These are phyloP conservation scores for Xylariaceae sp. DNA, from an alignment of 2,329 filamentous ascomycete genomes.

Conservation along the genomic window DNA sequence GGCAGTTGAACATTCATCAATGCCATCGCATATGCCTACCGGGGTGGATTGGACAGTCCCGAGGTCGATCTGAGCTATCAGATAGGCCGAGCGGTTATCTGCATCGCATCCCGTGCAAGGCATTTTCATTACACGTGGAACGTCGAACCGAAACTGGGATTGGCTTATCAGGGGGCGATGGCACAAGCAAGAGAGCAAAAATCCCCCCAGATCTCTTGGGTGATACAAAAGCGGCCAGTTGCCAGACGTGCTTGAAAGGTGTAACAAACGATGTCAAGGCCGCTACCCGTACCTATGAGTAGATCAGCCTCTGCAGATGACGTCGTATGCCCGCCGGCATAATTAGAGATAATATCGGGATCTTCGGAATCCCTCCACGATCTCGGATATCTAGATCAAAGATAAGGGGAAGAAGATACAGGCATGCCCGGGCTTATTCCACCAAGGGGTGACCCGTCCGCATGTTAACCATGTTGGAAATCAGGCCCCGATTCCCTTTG, in stretches of 20 bases:
- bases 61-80: conserved; percentile 8
- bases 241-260: conserved; percentile 3
- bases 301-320: conserved; percentile 13
- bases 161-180: background rate
- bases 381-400: conserved; percentile 17
- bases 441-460: background rate
- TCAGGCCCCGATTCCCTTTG: background rate
- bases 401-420: conserved; percentile 6
- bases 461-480: background rate
- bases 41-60: too few relatives aligned
- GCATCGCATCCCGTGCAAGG: conserved; percentile 14
- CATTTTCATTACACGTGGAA: conserved; percentile 6
- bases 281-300: conserved; percentile 5
- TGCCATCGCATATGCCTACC: background rate
- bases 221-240: background rate
- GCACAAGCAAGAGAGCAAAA: background rate
- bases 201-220: background rate
- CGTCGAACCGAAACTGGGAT: background rate
- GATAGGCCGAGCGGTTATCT: conserved; percentile 17
- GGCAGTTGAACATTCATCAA: background rate
- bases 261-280: conserved; percentile 8
- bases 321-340: conserved; percentile 10
- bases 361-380: background rate
- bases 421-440: background rate
- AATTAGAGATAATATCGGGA: conserved; percentile 1